Conservation (phyloP, 306 rosid genomes). For the Trifolium pratense region DNA sequence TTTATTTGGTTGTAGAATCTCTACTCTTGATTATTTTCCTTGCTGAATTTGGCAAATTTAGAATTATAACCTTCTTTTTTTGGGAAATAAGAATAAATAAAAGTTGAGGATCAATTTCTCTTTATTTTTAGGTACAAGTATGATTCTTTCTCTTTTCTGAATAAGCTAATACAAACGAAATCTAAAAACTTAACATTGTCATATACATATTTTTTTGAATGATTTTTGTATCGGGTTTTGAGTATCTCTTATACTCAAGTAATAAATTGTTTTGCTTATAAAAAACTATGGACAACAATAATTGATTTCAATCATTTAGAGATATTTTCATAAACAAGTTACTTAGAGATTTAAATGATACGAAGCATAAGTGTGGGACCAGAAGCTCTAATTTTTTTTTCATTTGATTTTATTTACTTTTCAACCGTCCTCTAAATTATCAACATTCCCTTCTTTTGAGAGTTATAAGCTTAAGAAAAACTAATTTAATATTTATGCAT, state of each 20-base stretch:
- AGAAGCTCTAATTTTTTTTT: too few relatives aligned
- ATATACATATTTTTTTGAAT: too few relatives aligned
- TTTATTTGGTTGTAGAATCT: constrained; percentile 40
- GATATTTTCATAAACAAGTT: too few relatives aligned
- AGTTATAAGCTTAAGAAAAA: too few relatives aligned
- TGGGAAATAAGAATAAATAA: constrained; percentile 5
- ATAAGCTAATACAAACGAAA: neutral
- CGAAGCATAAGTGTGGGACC: too few relatives aligned
- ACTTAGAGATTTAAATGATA: neutral
- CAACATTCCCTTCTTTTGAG: too few relatives aligned
- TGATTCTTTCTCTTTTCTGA: neutral
- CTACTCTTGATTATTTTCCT: constrained; percentile 41
- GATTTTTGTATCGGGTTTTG: too few relatives aligned
- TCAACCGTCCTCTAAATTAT: too few relatives aligned
- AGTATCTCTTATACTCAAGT: too few relatives aligned
- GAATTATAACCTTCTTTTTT: constrained; percentile 32
- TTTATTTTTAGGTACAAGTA: neutral
- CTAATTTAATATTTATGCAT: too few relatives aligned
- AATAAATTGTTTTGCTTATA: too few relatives aligned
- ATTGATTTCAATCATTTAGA: neutral
- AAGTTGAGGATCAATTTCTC: neutral
- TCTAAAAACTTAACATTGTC: neutral
- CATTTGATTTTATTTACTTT: too few relatives aligned
- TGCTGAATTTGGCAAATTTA: constrained; percentile 61
- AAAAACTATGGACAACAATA: neutral